Evolutionary conservation across 2,329 filamentous ascomycete species (phyloP), one percentile per base, ranked within the genome.

Genomic region (Alternaria consortialis): DNA sequence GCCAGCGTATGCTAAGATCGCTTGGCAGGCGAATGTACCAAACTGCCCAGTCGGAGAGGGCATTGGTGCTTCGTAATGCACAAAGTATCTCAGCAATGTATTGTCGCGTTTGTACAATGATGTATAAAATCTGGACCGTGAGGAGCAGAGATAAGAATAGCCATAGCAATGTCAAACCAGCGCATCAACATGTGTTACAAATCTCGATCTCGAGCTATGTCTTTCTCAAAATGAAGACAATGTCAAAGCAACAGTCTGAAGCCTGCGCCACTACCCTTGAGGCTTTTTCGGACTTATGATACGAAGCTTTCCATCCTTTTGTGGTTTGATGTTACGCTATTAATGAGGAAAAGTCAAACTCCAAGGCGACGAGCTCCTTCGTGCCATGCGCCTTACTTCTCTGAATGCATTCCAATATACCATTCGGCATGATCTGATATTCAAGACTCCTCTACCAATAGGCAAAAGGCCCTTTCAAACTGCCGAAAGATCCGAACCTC

Each of bases 21-120:
- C 73, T 3, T 82, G 80, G 80, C 77, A 81, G 67, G 71, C 56
- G 2, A 73, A 80, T 65, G 70, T 80, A 6, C 72, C 75, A 12
- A 76, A 79, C 56, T 82, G 80, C 60, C 79, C 80, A 4, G 74
- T 81, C 5, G 79, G 77, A 0, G 59, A 59, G 25, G 76, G 75
- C 1, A 76, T 79, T 61, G 76, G 76, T 31, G 48, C 54, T 46
- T 51, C 48, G 34, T 51, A 42, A 42, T 15, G 11, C 15, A 25
- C 39, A 42, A 13, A 42, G 12, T 25, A 29, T 7, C 20, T 13
- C 12, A 25, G 2, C 6, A 7, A 42, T 6, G 20, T 25, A 25
- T 25, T 42, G 8, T 12, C 8, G 39, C 20, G 20, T 20, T 25
- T 42, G 39, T 42, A 25, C 39, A 25, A 42, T 20, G 25, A 13